phyloP scores from a whole-genome alignment of 2,329 filamentous ascomycete genomes.

The Capronia coronata region DNA sequence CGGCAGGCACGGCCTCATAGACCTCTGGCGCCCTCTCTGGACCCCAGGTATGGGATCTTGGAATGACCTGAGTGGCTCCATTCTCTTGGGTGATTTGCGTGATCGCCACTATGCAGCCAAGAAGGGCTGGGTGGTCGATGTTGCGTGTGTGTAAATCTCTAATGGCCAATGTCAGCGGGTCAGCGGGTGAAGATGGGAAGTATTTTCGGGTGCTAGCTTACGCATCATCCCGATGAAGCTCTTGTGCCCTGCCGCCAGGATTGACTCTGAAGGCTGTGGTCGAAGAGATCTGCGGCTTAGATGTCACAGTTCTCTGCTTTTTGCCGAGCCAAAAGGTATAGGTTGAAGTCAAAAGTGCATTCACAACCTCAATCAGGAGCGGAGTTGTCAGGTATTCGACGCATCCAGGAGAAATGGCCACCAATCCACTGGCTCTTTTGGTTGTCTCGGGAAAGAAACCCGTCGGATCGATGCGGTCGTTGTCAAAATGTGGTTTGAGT shows the following conservation, averaged over 20 bases:
- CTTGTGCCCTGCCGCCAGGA: constrained; percentile 27
- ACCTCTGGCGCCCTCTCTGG: constrained; percentile 11
- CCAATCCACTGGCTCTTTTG: constrained; percentile 35
- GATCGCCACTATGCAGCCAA: background rate
- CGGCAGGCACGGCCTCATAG: constrained; percentile 26
- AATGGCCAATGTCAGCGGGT: constrained; percentile 29
- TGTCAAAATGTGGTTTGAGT: constrained; percentile 27
- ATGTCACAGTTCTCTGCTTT: constrained; percentile 19
- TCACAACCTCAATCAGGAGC: constrained; percentile 34
- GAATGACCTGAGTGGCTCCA: constrained; percentile 31
- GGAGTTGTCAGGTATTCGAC: constrained; percentile 36
- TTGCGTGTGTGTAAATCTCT: constrained; percentile 27
- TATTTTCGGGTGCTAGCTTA: constrained; percentile 22
- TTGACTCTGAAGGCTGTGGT: constrained; percentile 32
- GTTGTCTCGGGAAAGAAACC: constrained; percentile 31
- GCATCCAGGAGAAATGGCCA: constrained; percentile 36
- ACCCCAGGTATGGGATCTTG: constrained; percentile 29
- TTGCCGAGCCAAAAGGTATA: constrained; percentile 35
- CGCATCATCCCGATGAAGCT: constrained; percentile 31
- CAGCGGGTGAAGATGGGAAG: too few species aligned
- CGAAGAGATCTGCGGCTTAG: constrained; percentile 30
- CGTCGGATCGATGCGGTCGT: constrained; percentile 22
- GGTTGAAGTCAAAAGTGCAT: constrained; percentile 34
- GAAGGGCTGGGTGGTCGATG: background rate
- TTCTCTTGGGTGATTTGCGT: constrained; percentile 26